Evolutionary conservation across 2,329 filamentous ascomycete species (phyloP).

Genomic region (Bisporella sp.): DNA sequence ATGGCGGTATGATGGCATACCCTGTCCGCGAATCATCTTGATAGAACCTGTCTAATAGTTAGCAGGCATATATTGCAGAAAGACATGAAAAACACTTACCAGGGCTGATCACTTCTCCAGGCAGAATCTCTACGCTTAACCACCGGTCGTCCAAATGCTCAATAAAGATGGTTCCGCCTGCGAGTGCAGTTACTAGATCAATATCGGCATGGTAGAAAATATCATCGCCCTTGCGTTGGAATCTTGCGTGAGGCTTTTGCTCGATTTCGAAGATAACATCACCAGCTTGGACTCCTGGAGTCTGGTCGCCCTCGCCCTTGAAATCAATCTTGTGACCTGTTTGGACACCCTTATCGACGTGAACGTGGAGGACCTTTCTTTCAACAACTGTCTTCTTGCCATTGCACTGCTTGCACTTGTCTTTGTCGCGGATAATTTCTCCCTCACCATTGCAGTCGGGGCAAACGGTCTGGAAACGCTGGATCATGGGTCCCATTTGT

Average conservation of each 20-base stretch:
- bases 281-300: conserved; percentile 85
- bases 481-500: conserved; percentile 99
- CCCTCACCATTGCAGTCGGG: conserved; percentile 97
- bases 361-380: conserved; percentile 95
- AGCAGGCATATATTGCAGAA: conserved; percentile 15
- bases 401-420: conserved; percentile 91
- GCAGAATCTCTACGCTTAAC: conserved; percentile 86
- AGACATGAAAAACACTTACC: conserved; percentile 47
- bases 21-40: conserved; percentile 92
- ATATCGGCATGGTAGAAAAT: conserved; percentile 93
- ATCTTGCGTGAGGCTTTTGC: conserved; percentile 94
- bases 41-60: conserved; percentile 58
- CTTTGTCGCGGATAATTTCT: conserved; percentile 93
- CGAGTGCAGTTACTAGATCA: conserved; percentile 89
- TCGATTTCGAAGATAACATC: conserved; percentile 99
- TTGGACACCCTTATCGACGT: conserved; percentile 90
- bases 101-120: conserved; percentile 89
- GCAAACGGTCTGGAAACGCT: conserved; percentile 98
- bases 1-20: conserved; percentile 94
- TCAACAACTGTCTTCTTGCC: conserved; percentile 98
- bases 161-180: conserved; percentile 82
- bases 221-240: conserved; percentile 94
- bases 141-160: conserved; percentile 97
- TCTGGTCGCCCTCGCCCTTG: conserved; percentile 91
- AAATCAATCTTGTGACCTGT: conserved; percentile 96